These are phyloP conservation scores for Candida xiaguanensis DNA, from an alignment of 805 yeast genomes.

Conservation along the genomic window DNA sequence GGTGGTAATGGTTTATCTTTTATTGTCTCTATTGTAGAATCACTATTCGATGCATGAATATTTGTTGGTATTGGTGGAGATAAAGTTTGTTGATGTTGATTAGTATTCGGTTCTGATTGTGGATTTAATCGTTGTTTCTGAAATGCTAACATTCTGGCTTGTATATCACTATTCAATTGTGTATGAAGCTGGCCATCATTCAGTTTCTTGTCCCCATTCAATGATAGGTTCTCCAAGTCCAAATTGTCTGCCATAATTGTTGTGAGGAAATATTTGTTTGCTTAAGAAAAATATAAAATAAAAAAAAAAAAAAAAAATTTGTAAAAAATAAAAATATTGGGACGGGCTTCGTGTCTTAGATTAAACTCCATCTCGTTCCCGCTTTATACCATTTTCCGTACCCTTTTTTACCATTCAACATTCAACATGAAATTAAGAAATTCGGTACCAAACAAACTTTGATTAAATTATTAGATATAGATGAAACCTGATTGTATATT, in stretches of 20 bases:
- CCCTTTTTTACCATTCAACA: no score
- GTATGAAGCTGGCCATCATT: constrained; percentile 11
- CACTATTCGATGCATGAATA: neutral
- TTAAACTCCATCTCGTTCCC: no score
- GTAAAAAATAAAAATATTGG: no score
- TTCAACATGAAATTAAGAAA: no score
- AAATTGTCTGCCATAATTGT: constrained; percentile 1
- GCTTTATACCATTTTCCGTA: no score
- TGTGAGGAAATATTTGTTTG: constrained; percentile 2
- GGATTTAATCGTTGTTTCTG: constrained; percentile 64
- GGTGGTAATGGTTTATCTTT: constrained; percentile 25
- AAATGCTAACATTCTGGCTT: constrained; percentile 82
- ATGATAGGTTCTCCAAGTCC: neutral
- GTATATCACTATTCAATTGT: constrained; percentile 65
- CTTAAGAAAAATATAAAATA: constrained; percentile 1
- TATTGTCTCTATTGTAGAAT: constrained; percentile 5
- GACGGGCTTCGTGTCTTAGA: no score
- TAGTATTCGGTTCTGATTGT: constrained; percentile 8
- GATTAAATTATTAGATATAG: no score
- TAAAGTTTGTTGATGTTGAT: neutral
- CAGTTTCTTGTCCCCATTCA: neutral
- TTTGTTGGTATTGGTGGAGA: constrained; percentile 3
- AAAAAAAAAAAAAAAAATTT: neutral
- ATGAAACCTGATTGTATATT: no score
- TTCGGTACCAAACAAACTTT: no score